Evolutionary conservation across 352 stramenopile species (phyloP).

Genomic region (Phytophthora constricta): DNA sequence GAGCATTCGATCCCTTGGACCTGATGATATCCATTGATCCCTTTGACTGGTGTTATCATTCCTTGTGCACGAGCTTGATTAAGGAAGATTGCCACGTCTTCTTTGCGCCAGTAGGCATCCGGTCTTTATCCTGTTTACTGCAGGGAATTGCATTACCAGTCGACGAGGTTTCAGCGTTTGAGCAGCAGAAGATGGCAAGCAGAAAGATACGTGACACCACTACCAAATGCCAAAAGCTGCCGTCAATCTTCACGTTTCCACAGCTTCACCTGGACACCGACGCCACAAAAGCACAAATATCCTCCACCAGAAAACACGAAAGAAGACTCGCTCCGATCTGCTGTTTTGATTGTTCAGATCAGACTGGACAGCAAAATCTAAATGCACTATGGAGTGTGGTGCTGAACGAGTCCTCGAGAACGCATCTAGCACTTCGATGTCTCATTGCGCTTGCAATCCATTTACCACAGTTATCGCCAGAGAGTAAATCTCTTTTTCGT

Average conservation of each 20-base stretch:
- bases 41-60: conserved; percentile 66
- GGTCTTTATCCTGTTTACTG: conserved; percentile 48
- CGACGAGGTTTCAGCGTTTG: conserved; percentile 59
- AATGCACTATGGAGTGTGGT: conserved; percentile 26
- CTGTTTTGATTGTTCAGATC: background rate
- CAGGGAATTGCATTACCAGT: conserved; percentile 37
- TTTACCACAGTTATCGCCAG: conserved; percentile 40
- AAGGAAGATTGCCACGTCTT: conserved; percentile 35
- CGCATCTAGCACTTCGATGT: conserved; percentile 49
- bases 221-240: conserved; percentile 22
- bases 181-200: conserved; percentile 10
- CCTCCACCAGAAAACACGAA: background rate
- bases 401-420: conserved; percentile 12
- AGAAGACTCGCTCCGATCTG: conserved; percentile 16
- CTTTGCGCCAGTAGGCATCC: conserved; percentile 49
- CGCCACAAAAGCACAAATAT: background rate
- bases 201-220: conserved; percentile 2
- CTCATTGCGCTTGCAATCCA: conserved; percentile 40
- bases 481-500: conserved; percentile 37
- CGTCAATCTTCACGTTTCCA: conserved; percentile 54
- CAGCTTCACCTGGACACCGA: background rate
- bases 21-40: conserved; percentile 54
- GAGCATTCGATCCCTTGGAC: conserved; percentile 42
- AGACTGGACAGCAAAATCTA: conserved; percentile 6
- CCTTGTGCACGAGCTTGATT: conserved; percentile 33